Base-by-base conservation (phyloP, 208 protist species). In the Trypanosoma theileri region DNA sequence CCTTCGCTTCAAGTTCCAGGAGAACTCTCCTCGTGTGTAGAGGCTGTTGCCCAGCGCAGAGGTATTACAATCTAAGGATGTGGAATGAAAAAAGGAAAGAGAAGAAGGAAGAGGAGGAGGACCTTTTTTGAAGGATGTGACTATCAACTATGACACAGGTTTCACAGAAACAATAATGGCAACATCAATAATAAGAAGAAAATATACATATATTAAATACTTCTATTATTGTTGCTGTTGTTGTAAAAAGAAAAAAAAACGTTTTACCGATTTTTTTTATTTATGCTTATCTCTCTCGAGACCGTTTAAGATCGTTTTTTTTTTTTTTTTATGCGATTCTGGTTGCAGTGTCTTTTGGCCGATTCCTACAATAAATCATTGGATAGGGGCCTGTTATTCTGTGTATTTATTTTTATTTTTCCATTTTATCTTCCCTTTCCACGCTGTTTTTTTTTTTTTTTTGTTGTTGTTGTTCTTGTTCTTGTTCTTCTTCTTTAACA, bases 1-100 rank as follows among this genome's bases (percentile, higher is more conserved):
- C 71, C 83, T 42, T 84, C 85, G 17, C 65, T 95, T 50, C 86
- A 95, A 77, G 55, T 95, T 16, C 79, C 86, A 12, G 73, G 70
- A 26, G 89, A 95, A 59, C 71, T 93, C 13, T 67, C 69, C 31
- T 59, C 76, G 6, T 70, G 89, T 28, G 87, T 93, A 13, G 84
- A 93, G 45, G 81, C 85, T 4, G 81, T 92, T 26, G 69, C 70
- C 4, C 55, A 61, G 14, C 60, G 57, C 13, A 41, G 74, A 4
- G 52, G 54, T 4, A 42, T 69, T 44, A 22, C 21, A 10, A 70
- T 26, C 6, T 35, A 35, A 35, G 57, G 35, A 48, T 28, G 60
- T 58, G 66, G 35, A 45, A 21, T 22, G 60, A 69, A 45, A 56
- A 41, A 24, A 55, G 40, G 57, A 56, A 41, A 24, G 48, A 50